Conservation (phyloP, 768 basidiomycete species). For the Lentinula edodes region DNA sequence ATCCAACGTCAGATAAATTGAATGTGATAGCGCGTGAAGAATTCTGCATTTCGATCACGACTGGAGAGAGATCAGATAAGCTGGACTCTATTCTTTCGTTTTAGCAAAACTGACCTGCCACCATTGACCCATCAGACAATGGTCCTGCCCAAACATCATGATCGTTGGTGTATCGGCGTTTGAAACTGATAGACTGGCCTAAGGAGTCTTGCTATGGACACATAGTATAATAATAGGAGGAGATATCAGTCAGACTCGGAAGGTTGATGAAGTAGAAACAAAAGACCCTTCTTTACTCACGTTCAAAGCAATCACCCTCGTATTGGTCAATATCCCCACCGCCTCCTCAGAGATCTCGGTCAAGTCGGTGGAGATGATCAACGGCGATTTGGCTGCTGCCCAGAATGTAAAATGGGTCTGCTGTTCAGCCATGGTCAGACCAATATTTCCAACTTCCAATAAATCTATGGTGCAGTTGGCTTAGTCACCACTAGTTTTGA, state of each 20-base stretch:
- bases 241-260: neutral
- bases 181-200: conserved; percentile 39
- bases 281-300: conserved; percentile 17
- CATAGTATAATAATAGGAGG: neutral
- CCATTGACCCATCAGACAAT: conserved; percentile 41
- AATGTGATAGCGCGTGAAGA: conserved; percentile 33
- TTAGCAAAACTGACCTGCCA: conserved; percentile 27
- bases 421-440: conserved; percentile 32
- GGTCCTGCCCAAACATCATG: conserved; percentile 45
- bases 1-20: conserved; percentile 36
- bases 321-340: conserved; percentile 33
- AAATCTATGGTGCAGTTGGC: too few relatives aligned
- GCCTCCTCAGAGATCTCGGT: conserved; percentile 26
- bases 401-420: conserved; percentile 39
- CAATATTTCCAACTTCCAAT: conserved; percentile 46
- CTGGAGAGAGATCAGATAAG: conserved; percentile 16
- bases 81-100: neutral
- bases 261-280: neutral
- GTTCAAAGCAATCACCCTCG: conserved; percentile 37
- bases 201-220: conserved; percentile 37
- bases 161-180: conserved; percentile 43
- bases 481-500: too few relatives aligned
- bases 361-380: conserved; percentile 40
- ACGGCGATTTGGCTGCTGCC: conserved; percentile 47
- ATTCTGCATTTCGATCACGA: conserved; percentile 41